These are phyloP conservation scores for Exophiala lecanii-corni DNA, from an alignment of 2,329 filamentous ascomycete species.

Conservation along the genomic window DNA sequence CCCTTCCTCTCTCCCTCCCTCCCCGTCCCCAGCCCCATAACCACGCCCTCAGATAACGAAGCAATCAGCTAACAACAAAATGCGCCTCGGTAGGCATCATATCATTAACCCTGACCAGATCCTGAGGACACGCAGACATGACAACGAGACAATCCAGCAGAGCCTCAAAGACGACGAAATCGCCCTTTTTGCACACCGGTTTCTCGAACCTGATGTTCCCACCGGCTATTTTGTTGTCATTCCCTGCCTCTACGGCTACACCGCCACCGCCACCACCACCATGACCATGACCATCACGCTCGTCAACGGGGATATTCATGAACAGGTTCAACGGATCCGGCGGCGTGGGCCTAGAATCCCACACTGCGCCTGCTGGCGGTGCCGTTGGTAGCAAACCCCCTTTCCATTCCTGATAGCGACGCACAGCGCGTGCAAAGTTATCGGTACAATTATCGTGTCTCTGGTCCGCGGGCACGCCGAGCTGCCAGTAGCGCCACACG, in stretches of 20 bases:
- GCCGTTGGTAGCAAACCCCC: too few relatives aligned
- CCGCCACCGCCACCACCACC: too few relatives aligned
- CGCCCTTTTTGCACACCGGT: conserved; percentile 34
- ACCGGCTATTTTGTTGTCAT: conserved; percentile 11
- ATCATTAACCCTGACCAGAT: conserved; percentile 36
- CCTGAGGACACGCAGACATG: conserved; percentile 42
- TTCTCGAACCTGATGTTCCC: conserved; percentile 32
- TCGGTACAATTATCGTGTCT: conserved; percentile 41
- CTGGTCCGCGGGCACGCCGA: conserved; percentile 28
- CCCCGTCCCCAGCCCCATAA: too few relatives aligned
- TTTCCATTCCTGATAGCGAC: conserved; percentile 24
- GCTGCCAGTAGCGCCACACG: conserved; percentile 35
- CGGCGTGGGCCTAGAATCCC: conserved; percentile 22
- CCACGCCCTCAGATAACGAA: neutral
- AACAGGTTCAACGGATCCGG: conserved; percentile 43
- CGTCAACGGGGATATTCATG: conserved; percentile 40
- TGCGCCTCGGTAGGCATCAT: conserved; percentile 33
- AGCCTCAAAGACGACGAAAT: conserved; percentile 34
- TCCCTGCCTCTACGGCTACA: neutral
- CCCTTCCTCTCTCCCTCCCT: too few relatives aligned
- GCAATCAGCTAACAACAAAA: conserved; percentile 10
- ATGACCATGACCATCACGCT: neutral
- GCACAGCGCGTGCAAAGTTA: conserved; percentile 35
- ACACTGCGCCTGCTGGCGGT: conserved; percentile 20
- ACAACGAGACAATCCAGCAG: conserved; percentile 37